A percentile compares a stretch with the other conserved stretches of the same genome.
Evolutionary conservation across 257 asterid genomes (phyloP).

Genomic region (Capsicum chinense): DNA sequence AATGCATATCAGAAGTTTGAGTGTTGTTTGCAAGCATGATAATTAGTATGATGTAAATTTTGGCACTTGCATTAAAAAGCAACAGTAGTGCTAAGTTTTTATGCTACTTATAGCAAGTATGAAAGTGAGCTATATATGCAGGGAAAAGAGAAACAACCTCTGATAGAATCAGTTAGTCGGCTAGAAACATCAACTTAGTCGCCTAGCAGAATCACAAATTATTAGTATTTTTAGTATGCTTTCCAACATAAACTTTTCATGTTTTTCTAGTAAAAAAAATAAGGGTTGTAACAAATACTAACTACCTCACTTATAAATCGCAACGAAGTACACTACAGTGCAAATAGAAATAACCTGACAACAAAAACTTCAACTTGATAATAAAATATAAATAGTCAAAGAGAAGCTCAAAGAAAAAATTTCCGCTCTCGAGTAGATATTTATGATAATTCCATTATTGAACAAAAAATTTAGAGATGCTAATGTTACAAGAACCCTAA

Average conservation of each 20-base stretch:
- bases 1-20: slow-evolving; percentile 1
- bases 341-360: slow-evolving; percentile 1
- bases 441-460: neutral
- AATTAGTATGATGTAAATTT: too few species aligned
- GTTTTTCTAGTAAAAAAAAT: neutral
- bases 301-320: neutral
- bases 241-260: neutral
- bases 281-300: neutral
- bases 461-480: neutral
- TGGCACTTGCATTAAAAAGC: neutral
- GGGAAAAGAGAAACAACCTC: too few species aligned
- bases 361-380: neutral
- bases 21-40: neutral
- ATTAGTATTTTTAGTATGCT: slow-evolving; percentile 5
- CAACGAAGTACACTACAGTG: neutral
- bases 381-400: neutral
- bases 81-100: neutral
- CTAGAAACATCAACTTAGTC: neutral
- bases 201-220: neutral
- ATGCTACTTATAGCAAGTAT: neutral
- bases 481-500: neutral
- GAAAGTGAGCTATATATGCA: neutral
- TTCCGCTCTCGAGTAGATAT: neutral
- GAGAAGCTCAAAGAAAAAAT: neutral
- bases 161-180: too few species aligned